Evolutionary conservation across 2,329 filamentous ascomycete species (phyloP).

Genomic region (Fusarium hainanense): DNA sequence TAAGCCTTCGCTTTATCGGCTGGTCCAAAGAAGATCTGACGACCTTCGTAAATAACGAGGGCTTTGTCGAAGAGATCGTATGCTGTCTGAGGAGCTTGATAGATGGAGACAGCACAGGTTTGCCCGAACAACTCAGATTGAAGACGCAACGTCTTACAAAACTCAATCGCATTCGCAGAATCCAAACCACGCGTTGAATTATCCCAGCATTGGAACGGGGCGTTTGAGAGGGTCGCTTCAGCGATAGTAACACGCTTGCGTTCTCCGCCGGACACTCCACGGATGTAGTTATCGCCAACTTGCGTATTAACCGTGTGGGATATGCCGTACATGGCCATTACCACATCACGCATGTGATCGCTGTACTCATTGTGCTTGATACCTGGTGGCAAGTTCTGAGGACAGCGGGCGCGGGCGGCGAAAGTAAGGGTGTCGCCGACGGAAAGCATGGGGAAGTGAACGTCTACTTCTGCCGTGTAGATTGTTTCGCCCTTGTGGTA

Average conservation of each 20-base stretch:
- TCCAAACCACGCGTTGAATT: constrained; percentile 49
- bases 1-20: constrained; percentile 67
- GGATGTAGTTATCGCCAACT: constrained; percentile 75
- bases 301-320: constrained; percentile 77
- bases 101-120: constrained; percentile 55
- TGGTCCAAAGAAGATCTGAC: constrained; percentile 73
- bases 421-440: constrained; percentile 73
- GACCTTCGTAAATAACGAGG: constrained; percentile 73
- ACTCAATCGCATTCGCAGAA: constrained; percentile 47
- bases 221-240: constrained; percentile 69
- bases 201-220: constrained; percentile 54
- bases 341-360: constrained; percentile 69
- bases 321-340: constrained; percentile 75
- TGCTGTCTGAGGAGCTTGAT: constrained; percentile 70
- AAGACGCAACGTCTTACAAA: constrained; percentile 43
- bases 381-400: constrained; percentile 67
- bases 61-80: constrained; percentile 76
- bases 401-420: constrained; percentile 70
- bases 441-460: constrained; percentile 64
- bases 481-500: constrained; percentile 33
- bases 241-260: constrained; percentile 81
- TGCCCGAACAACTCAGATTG: constrained; percentile 45
- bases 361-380: constrained; percentile 64
- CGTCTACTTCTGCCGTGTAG: constrained; percentile 42
- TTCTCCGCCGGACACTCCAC: constrained; percentile 81